Evolutionary conservation across 345 rosid genomes (phyloP).

Genomic region (Eucalyptus dawsonii): DNA sequence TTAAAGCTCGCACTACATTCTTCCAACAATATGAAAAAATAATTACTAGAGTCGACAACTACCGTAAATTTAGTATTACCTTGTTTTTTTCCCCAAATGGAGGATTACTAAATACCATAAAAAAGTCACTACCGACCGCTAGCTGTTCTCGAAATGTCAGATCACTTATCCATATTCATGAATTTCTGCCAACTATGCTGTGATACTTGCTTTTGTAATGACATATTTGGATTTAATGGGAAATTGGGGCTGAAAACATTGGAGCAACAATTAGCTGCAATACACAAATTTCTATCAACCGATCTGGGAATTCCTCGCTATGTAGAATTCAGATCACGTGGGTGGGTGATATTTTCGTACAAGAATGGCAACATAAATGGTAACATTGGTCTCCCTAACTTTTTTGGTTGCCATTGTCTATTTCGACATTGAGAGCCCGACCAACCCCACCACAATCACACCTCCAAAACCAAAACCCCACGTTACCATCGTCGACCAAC

Average conservation of each 20-base stretch:
- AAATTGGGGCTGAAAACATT: neutral
- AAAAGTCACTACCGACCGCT: neutral
- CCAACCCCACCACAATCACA: neutral
- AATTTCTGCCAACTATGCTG: neutral
- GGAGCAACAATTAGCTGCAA: neutral
- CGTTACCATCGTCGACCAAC: neutral
- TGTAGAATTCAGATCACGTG: neutral
- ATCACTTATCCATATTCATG: neutral
- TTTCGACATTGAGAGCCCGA: neutral
- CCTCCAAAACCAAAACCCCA: neutral
- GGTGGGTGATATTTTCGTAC: neutral
- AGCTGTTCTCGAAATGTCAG: neutral
- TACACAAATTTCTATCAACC: neutral
- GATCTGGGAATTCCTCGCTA: neutral
- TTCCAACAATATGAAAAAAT: neutral
- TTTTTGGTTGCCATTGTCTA: neutral
- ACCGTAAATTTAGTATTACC: neutral
- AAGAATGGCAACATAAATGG: neutral
- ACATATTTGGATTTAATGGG: neutral
- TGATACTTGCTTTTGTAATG: neutral
- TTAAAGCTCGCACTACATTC: neutral
- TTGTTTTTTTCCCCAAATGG: neutral
- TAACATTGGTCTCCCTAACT: neutral
- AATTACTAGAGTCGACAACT: fast-evolving
- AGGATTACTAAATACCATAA: neutral